These are phyloP conservation scores for Mycena galericulata DNA, from an alignment of 768 basidiomycete species.

Conservation along the genomic window DNA sequence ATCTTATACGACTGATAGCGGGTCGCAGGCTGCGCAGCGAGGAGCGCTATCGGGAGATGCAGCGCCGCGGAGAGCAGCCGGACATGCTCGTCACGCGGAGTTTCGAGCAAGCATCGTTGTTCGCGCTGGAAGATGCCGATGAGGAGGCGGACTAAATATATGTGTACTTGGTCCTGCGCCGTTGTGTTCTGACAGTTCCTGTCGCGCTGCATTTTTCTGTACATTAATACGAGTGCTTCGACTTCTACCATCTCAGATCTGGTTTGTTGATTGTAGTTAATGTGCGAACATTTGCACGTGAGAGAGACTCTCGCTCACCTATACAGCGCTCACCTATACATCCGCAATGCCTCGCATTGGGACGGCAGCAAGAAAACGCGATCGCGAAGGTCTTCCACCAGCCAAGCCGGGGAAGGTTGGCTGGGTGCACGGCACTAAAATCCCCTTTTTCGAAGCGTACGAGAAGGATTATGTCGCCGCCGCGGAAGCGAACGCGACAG, in stretches of 20 bases:
- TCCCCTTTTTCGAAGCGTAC: neutral
- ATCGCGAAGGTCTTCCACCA: neutral
- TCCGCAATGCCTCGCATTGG: neutral
- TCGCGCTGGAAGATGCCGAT: slow-evolving; percentile 5
- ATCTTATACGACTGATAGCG: neutral
- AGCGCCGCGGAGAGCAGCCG: neutral
- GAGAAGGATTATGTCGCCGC: neutral
- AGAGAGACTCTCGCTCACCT: neutral
- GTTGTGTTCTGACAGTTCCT: neutral
- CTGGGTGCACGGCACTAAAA: slow-evolving; percentile 22
- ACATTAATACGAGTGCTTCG: too few relatives aligned
- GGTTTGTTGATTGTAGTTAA: too few relatives aligned
- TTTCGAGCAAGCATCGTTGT: neutral
- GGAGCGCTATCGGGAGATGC: neutral
- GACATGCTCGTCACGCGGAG: slow-evolving; percentile 11
- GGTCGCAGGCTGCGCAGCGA: neutral
- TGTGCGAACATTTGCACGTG: slow-evolving; percentile 2
- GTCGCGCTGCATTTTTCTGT: too few relatives aligned
- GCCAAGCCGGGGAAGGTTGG: neutral
- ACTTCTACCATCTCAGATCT: too few relatives aligned
- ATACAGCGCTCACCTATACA: neutral
- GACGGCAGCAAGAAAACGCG: neutral
- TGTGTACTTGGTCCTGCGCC: neutral
- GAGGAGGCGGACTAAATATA: neutral
- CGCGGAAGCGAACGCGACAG: neutral